Evolutionary conservation across 805 yeast species (phyloP).

Genomic region (Kregervanrija delftensis): DNA sequence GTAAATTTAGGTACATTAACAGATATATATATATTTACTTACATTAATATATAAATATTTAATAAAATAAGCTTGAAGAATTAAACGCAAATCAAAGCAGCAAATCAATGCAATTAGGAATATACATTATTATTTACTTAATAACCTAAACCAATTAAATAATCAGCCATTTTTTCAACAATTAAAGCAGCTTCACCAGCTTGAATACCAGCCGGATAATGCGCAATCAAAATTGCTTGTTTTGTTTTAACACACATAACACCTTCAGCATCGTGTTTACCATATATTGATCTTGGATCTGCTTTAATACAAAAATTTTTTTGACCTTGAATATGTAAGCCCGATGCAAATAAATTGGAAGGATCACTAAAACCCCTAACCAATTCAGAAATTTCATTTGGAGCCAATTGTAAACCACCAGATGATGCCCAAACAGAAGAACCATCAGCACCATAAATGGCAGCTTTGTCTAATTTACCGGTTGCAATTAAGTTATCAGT

Average conservation of each 20-base stretch:
- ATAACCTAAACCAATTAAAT: constrained; percentile 81
- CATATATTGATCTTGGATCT: constrained; percentile 89
- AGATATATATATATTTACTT: too few species aligned
- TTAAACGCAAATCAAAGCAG: too few species aligned
- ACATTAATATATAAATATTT: too few species aligned
- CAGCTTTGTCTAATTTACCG: constrained; percentile 86
- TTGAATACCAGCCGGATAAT: constrained; percentile 83
- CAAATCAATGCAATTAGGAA: too few species aligned
- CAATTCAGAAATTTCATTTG: constrained; percentile 64
- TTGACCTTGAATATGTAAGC: constrained; percentile 76
- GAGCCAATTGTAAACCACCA: constrained; percentile 54
- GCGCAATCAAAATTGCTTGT: constrained; percentile 90
- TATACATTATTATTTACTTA: constrained; percentile 25
- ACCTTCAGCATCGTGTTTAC: constrained; percentile 86
- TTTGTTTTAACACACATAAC: constrained; percentile 86
- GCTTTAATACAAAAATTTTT: constrained; percentile 87
- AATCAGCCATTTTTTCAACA: constrained; percentile 94
- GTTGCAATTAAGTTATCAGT: constrained; percentile 88
- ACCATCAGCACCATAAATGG: constrained; percentile 90
- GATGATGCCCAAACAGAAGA: constrained; percentile 92
- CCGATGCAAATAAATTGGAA: constrained; percentile 70
- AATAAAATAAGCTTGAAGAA: too few species aligned
- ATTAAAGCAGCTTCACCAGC: constrained; percentile 94
- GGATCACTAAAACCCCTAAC: constrained; percentile 81
- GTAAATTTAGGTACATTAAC: too few species aligned